phyloP scores from a whole-genome alignment of 148 eudicot species.

The Vaccinium macrocarpon region DNA sequence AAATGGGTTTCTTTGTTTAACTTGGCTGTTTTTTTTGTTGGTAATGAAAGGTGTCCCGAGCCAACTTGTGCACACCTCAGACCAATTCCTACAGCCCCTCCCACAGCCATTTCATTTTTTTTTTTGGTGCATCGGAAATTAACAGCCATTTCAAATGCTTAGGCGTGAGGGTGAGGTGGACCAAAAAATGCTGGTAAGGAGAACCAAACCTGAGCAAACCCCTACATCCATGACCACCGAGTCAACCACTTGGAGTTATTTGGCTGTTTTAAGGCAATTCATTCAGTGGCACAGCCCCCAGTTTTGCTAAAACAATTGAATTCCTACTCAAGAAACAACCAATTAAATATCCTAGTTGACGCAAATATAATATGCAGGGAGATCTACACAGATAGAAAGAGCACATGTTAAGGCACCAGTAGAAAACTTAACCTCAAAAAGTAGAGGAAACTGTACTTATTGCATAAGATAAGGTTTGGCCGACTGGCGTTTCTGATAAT shows the following conservation, averaged over 20 bases:
- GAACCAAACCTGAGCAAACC: too few species aligned
- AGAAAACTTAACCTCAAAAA: neutral
- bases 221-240: too few species aligned
- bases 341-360: neutral
- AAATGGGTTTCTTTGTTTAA: neutral
- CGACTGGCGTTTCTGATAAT: neutral
- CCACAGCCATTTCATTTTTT: too few species aligned
- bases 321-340: slow-evolving; percentile 17
- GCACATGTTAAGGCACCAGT: neutral
- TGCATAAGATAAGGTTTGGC: neutral
- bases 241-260: too few species aligned
- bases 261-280: neutral
- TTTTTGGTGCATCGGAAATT: too few species aligned
- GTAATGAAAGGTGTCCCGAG: too few species aligned
- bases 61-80: too few species aligned
- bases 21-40: neutral
- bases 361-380: neutral
- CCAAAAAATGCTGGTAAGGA: too few species aligned
- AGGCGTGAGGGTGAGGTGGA: too few species aligned
- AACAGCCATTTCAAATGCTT: too few species aligned
- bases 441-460: neutral
- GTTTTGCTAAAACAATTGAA: slow-evolving; percentile 22
- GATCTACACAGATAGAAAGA: neutral
- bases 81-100: too few species aligned
- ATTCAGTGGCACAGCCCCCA: slow-evolving; percentile 19